A percentile compares a stretch with the other conserved stretches of the same genome.
These are phyloP conservation scores for Taphrina wiesneri DNA, from an alignment of 1,139 yeast genomes.

Conservation along the genomic window DNA sequence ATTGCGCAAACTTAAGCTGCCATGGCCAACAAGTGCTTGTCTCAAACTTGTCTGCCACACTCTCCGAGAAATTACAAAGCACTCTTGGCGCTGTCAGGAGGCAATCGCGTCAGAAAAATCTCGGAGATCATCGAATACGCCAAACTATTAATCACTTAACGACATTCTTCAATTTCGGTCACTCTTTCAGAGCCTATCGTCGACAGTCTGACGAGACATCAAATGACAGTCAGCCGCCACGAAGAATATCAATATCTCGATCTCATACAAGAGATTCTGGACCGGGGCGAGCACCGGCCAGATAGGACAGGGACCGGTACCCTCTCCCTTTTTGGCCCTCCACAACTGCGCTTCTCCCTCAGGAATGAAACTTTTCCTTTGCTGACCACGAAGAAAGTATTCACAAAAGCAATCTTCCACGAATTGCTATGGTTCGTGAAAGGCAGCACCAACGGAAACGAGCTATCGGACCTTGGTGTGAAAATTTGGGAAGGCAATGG, in stretches of 20 bases:
- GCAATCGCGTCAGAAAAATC: too few species aligned
- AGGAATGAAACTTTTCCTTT: slow-evolving; percentile 76
- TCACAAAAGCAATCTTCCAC: slow-evolving; percentile 49
- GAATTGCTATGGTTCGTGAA: slow-evolving; percentile 90
- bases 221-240: neutral
- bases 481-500: slow-evolving; percentile 99
- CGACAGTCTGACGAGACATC: too few species aligned
- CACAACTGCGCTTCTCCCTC: slow-evolving; percentile 82
- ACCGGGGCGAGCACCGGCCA: slow-evolving; percentile 83
- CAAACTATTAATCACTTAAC: too few species aligned
- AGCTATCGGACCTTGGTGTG: slow-evolving; percentile 76
- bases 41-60: too few species aligned
- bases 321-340: slow-evolving; percentile 85
- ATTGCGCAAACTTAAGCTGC: too few species aligned
- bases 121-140: too few species aligned
- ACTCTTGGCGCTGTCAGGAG: too few species aligned
- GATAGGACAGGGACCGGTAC: slow-evolving; percentile 99
- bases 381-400: slow-evolving; percentile 88
- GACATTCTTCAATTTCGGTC: too few species aligned
- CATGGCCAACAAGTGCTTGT: too few species aligned
- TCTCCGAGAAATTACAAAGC: too few species aligned
- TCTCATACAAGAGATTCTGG: slow-evolving; percentile 71
- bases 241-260: slow-evolving; percentile 88
- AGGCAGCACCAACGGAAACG: slow-evolving; percentile 86
- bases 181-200: too few species aligned